A percentile compares a stretch with the other conserved stretches of the same genome.
phyloP scores from a whole-genome alignment of 2,329 filamentous ascomycete genomes.

The Colletotrichum liaoningense region DNA sequence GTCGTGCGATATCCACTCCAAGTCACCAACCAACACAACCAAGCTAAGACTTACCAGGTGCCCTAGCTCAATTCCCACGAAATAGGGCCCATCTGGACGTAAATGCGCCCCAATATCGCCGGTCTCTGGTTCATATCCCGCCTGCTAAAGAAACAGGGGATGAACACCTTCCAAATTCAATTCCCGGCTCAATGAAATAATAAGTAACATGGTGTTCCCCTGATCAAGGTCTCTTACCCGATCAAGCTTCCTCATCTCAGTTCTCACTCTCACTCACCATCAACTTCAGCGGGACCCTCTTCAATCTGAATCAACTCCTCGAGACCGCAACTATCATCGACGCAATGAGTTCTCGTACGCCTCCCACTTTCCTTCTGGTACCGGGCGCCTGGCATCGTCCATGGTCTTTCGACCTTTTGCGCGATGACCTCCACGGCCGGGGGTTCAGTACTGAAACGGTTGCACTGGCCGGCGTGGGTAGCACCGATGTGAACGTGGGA shows the following conservation, averaged over 20 bases:
- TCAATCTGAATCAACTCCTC: not conserved
- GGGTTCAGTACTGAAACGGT: conserved; percentile 47
- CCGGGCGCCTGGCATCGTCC: conserved; percentile 52
- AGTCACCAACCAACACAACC: no score
- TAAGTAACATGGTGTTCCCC: not conserved
- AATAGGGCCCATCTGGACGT: no score
- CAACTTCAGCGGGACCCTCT: not conserved
- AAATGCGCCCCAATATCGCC: no score
- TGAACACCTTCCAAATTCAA: not conserved
- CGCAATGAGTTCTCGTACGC: not conserved
- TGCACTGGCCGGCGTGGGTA: conserved; percentile 45
- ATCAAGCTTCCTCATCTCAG: not conserved
- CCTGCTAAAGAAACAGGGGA: not conserved
- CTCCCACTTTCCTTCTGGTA: not conserved
- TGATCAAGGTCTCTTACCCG: not conserved
- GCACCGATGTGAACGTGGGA: conserved; percentile 40
- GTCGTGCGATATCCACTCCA: no score
- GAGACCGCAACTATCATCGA: not conserved
- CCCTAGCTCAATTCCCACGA: no score
- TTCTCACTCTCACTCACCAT: not conserved
- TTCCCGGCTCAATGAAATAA: not conserved
- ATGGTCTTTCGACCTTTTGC: conserved; percentile 42
- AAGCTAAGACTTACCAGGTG: no score
- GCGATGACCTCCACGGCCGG: conserved; percentile 42
- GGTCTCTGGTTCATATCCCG: no score